Evolutionary conservation across 2,329 filamentous ascomycete genomes (phyloP).

Genomic region (Lachnellula suecica): DNA sequence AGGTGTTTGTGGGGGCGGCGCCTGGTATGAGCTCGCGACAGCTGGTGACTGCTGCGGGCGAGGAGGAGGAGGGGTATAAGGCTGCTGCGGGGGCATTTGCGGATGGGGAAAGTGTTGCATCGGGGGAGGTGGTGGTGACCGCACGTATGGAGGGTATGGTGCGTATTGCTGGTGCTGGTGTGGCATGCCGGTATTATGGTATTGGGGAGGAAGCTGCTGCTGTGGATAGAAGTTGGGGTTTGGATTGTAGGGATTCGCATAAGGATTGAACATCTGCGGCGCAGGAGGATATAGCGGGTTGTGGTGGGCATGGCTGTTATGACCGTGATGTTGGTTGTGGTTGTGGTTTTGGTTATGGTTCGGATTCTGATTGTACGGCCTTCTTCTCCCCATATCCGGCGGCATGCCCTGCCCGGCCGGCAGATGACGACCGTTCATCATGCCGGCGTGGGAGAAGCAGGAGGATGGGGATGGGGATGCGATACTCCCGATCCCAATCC

Average conservation of each 20-base stretch:
- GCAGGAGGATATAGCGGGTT: slow-evolving; percentile 40
- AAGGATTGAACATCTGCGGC: slow-evolving; percentile 48
- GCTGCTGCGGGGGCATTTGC: slow-evolving; percentile 30
- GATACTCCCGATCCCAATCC: slow-evolving; percentile 23
- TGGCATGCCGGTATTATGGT: slow-evolving; percentile 52
- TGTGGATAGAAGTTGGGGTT: slow-evolving; percentile 49
- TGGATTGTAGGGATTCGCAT: slow-evolving; percentile 49
- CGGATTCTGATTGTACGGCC: slow-evolving; percentile 33
- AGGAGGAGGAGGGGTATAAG: slow-evolving; percentile 37
- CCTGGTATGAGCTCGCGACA: slow-evolving; percentile 55
- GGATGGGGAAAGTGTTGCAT: slow-evolving; percentile 55
- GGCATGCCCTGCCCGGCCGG: slow-evolving; percentile 66
- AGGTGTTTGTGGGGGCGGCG: slow-evolving; percentile 40
- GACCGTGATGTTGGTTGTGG: slow-evolving; percentile 40
- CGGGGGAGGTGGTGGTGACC: slow-evolving; percentile 47
- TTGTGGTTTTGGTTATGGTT: slow-evolving; percentile 38
- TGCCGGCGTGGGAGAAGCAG: slow-evolving; percentile 65
- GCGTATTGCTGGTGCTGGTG: slow-evolving; percentile 46
- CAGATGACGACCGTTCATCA: slow-evolving; percentile 77
- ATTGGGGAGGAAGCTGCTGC: slow-evolving; percentile 58
- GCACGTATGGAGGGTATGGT: slow-evolving; percentile 41
- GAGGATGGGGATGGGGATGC: slow-evolving; percentile 28
- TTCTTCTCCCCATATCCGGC: slow-evolving; percentile 31
- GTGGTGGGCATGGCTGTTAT: slow-evolving; percentile 37
- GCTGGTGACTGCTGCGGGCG: slow-evolving; percentile 52